Evolutionary conservation across 331 rosid species (phyloP), one percentile per base, ranked within the genome.

Genomic region (Saraca asoca): DNA sequence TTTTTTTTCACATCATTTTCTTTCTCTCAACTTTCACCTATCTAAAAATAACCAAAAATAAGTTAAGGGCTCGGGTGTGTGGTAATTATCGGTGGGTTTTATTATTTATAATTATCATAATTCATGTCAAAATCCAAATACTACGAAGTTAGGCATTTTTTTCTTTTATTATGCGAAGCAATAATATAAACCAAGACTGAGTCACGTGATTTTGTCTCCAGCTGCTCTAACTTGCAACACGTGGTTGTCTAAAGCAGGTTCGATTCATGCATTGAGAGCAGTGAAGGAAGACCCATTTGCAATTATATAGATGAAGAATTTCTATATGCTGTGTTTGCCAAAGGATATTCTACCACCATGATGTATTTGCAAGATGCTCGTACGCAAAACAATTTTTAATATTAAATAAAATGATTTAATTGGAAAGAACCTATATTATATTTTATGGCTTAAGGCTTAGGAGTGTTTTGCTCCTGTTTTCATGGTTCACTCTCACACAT

Each of bases 311-410:
- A 59, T 51, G 50, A 31, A 51, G 29, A 51, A 33, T 44, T 19
- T 7, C 57, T 12, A 19, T 51, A 68, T 12, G 58, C 55, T 20
- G 31, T 50, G 59, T 17, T 46, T 16, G n/a, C 49, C n/a, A 24
- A 58, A 37, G 61, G 57, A 77, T 77, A 77, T 66, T 18, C 69
- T 41, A 11, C 11, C 5, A 31, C 16, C 62, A 45, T 29, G 29
- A 17, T 48, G 56, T 24, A 24, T 1, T 24, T 24, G 31, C 61
- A 41, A 57, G 72, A 41, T 39, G 16, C 58, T 18, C 0, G 15
- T 31, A 18, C 0, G 24, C 16, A 35, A 51, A 64, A 42, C 24
- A 42, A 42, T 31, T 16, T n/a, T 39, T 31, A 59, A 63, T 12
- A 38, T 49, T 16, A 53, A 12, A 61, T 12, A 17, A 41, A 4